Conservation (phyloP, 441 rosid species). For the Mallotus japonicus region DNA sequence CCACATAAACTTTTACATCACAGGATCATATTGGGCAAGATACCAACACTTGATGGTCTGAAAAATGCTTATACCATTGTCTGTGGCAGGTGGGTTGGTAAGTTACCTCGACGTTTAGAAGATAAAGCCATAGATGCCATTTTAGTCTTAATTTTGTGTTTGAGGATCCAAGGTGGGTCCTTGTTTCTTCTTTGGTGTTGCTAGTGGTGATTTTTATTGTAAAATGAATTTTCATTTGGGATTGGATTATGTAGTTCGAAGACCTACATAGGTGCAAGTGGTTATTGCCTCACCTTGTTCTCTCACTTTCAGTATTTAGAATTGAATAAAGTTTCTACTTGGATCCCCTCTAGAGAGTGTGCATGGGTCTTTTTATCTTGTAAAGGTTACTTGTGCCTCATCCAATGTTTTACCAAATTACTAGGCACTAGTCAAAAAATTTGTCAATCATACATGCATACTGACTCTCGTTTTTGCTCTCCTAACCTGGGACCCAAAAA, state of each 20-base stretch:
- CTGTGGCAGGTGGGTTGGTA: conserved; percentile 94
- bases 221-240: conserved; percentile 3
- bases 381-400: neutral
- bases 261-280: conserved; percentile 5
- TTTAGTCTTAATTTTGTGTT: conserved; percentile 10
- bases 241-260: neutral
- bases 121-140: conserved; percentile 23
- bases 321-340: neutral
- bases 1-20: conserved; percentile 49
- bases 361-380: neutral
- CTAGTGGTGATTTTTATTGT: neutral
- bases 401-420: neutral
- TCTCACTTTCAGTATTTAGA: conserved; percentile 1
- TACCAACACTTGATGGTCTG: conserved; percentile 81
- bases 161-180: conserved; percentile 10
- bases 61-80: conserved; percentile 83
- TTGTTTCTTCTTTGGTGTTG: neutral
- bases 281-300: neutral
- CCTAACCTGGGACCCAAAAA: too few relatives aligned
- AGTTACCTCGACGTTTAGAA: conserved; percentile 42
- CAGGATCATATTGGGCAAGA: conserved; percentile 97
- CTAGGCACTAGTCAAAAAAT: neutral
- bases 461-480: neutral
- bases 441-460: neutral
- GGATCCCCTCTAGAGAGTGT: neutral